Conservation (phyloP, 2,329 filamentous ascomycete genomes). For the Cadophora luteo-olivacea region DNA sequence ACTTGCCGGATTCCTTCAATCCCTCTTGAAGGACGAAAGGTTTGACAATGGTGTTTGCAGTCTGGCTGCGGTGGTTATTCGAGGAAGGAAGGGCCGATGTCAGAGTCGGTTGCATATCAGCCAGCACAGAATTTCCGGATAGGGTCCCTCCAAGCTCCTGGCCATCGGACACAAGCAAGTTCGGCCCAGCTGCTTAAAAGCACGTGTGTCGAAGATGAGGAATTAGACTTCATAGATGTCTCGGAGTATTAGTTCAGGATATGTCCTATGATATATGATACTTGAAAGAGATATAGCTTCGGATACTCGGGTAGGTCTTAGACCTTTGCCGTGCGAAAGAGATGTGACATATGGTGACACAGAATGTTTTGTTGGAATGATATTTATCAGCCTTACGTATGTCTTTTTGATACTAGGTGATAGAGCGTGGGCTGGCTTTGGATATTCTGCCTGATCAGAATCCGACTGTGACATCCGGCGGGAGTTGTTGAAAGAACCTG, state of each 20-base stretch:
- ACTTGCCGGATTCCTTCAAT: neutral
- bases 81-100: slow-evolving; percentile 9
- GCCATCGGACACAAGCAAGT: neutral
- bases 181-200: neutral
- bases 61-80: slow-evolving; percentile 1
- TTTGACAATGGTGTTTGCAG: neutral
- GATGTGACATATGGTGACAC: slow-evolving; percentile 14
- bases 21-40: slow-evolving; percentile 1
- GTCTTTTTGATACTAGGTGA: slow-evolving; percentile 5
- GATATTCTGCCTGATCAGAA: slow-evolving; percentile 9
- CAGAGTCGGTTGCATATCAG: slow-evolving; percentile 14
- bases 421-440: neutral
- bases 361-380: slow-evolving; percentile 3
- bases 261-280: neutral
- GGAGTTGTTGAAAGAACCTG: neutral
- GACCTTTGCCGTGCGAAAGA: slow-evolving; percentile 1
- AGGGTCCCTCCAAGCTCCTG: neutral
- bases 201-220: neutral
- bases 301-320: slow-evolving; percentile 13
- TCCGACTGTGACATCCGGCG: neutral
- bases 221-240: neutral
- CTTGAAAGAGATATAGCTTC: slow-evolving; percentile 11
- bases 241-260: slow-evolving; percentile 2
- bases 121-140: slow-evolving; percentile 12
- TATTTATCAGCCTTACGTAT: slow-evolving; percentile 16